These are phyloP conservation scores for Escovopsis weberi DNA, from an alignment of 2,329 filamentous ascomycete species.

Conservation along the genomic window DNA sequence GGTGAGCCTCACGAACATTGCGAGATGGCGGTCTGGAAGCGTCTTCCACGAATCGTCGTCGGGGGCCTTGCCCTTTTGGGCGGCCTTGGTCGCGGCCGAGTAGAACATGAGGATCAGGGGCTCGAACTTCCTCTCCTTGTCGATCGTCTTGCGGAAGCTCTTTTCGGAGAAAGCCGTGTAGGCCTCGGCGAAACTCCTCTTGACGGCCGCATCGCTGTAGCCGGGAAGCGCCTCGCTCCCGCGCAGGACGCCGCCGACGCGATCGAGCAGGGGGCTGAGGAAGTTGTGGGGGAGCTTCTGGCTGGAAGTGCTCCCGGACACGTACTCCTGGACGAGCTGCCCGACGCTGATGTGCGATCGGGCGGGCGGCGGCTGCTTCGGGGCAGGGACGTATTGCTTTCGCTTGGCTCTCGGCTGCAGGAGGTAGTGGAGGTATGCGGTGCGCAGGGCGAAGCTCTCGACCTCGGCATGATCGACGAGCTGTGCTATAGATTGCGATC, in stretches of 20 bases:
- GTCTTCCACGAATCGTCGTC: conserved; percentile 84
- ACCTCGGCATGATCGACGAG: conserved; percentile 57
- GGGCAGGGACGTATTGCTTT: conserved; percentile 65
- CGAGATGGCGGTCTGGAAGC: conserved; percentile 86
- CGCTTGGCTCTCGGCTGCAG: conserved; percentile 81
- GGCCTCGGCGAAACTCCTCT: conserved; percentile 87
- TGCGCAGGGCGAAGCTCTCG: conserved; percentile 79
- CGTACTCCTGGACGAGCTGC: conserved; percentile 80
- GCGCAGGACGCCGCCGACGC: conserved; percentile 65
- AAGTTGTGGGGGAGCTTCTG: conserved; percentile 45
- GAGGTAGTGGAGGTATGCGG: conserved; percentile 84
- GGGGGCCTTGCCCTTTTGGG: conserved; percentile 58
- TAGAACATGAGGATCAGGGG: conserved; percentile 93
- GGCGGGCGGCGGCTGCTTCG: conserved; percentile 38
- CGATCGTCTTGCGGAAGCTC: conserved; percentile 77
- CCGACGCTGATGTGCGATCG: conserved; percentile 58
- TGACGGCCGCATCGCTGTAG: conserved; percentile 80
- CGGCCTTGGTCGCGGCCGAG: conserved; percentile 74
- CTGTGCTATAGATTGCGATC: conserved; percentile 32
- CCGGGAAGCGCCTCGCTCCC: conserved; percentile 75
- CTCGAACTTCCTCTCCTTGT: conserved; percentile 86
- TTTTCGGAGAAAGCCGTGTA: conserved; percentile 86
- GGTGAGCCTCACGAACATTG: conserved; percentile 81
- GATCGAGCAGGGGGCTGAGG: conserved; percentile 43
- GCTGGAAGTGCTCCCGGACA: conserved; percentile 31